Conservation (phyloP, 805 yeast species). For the Metschnikowia corniflorae region DNA sequence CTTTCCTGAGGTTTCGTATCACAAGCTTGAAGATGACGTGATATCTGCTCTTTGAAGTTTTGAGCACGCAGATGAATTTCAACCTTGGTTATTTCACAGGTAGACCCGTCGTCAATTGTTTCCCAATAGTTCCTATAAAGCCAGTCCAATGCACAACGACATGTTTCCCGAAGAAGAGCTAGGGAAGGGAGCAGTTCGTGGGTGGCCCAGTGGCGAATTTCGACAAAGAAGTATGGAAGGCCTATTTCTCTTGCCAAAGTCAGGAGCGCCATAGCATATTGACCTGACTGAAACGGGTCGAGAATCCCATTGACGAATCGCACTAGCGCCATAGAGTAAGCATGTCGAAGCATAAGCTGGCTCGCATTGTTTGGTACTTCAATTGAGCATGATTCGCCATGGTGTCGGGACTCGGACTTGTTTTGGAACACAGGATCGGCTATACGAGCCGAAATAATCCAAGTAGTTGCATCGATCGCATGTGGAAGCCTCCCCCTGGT, state of each 20-base stretch:
- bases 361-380: not conserved
- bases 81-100: not conserved
- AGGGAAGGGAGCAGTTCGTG: conserved; percentile 81
- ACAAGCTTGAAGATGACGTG: too few relatives aligned
- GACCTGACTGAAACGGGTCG: conserved; percentile 81
- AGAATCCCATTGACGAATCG: conserved; percentile 88
- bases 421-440: not conserved
- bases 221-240: conserved; percentile 82
- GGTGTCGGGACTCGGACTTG: not conserved
- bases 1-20: not conserved
- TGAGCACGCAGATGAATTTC: not conserved
- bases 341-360: conserved; percentile 38
- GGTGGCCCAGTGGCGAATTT: conserved; percentile 83
- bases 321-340: conserved; percentile 71
- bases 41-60: too few relatives aligned
- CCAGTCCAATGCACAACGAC: conserved; percentile 69
- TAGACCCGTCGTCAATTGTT: conserved; percentile 4
- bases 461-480: conserved; percentile 63
- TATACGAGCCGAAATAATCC: conserved; percentile 49
- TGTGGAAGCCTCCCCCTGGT: conserved; percentile 69
- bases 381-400: not conserved
- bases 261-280: conserved; percentile 74
- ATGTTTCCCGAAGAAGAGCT: conserved; percentile 59
- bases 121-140: conserved; percentile 71
- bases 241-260: conserved; percentile 63